Percentiles rank a stretch among this genome's conserved stretches.
phyloP scores from a whole-genome alignment of 2,329 filamentous ascomycete species.

The Anthostomella pinea region DNA sequence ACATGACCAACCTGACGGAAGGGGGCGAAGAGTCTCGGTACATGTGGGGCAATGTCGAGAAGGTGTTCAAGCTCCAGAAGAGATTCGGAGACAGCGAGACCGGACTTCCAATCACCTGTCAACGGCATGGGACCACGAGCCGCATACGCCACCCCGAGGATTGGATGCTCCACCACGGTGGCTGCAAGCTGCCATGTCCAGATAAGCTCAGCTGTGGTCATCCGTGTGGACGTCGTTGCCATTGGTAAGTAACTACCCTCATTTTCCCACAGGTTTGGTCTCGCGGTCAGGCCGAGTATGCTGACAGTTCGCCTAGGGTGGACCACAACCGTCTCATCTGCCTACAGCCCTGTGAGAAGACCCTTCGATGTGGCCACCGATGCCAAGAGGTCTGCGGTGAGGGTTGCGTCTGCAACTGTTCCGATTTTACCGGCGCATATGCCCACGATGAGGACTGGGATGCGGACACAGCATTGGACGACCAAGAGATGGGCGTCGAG shows the following conservation, averaged over 20 bases:
- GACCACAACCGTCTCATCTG: constrained; percentile 27
- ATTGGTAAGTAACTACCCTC: constrained; percentile 27
- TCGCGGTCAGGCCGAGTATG: too few relatives aligned
- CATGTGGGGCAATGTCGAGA: constrained; percentile 40
- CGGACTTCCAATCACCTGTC: constrained; percentile 62
- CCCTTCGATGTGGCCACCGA: constrained; percentile 25
- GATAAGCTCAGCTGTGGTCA: constrained; percentile 28
- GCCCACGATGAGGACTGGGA: constrained; percentile 20
- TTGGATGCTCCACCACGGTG: constrained; percentile 41
- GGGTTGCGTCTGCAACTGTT: constrained; percentile 24
- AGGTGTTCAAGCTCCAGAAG: constrained; percentile 39
- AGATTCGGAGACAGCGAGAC: constrained; percentile 29
- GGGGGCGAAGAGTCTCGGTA: constrained; percentile 39
- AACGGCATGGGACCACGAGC: constrained; percentile 52
- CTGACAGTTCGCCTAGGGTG: constrained; percentile 19
- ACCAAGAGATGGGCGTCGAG: neutral
- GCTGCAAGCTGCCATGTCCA: constrained; percentile 23
- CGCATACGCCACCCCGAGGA: constrained; percentile 51
- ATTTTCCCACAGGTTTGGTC: too few relatives aligned
- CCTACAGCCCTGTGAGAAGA: constrained; percentile 23
- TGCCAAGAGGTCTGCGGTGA: constrained; percentile 29
- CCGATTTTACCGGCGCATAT: constrained; percentile 25
- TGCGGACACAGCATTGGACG: neutral
- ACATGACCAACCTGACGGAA: constrained; percentile 53
- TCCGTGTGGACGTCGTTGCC: constrained; percentile 27